Evolutionary conservation across 352 stramenopile genomes (phyloP), one percentile per base, ranked within the genome.

Genomic region (Pythium dissotocum): DNA sequence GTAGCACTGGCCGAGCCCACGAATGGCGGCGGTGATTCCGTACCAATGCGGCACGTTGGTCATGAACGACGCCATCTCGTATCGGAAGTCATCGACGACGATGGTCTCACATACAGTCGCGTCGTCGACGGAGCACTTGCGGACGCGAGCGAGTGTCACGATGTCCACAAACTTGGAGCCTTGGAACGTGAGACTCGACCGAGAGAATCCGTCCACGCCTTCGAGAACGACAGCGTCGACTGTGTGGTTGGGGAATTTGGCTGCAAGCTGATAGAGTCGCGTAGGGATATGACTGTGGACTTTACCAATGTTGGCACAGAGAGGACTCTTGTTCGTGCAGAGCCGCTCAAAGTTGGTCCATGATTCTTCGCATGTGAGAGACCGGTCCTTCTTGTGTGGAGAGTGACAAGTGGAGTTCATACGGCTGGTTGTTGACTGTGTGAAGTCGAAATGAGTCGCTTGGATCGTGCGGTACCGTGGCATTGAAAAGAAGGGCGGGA

Each of bases 31-130:
- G 1, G 78, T 65, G 2, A 78, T 42, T 6, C 56, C 36, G 66
- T 71, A 85, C 76, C 76, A 83, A 26, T 78, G 51, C 1, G 66
- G 32, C 36, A 72, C 60, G 59, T 77, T 63, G 0, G 67, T 67
- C 49, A 65, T 65, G 3, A 83, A 16, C 0, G 71, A 28, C 0
- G 56, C 69, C 1, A 58, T 64, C 61, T 82, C 70, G 38, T 87
- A 87, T 0, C 79, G 77, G 24, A 77, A 80, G 30, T 85, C 77
- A 38, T 67, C 61, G 8, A 66, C 60, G 6, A 16, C 8, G 21
- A 58, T 36, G 0, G 60, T 66, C 24, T 33, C n/a, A 26, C 60
- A 66, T 12, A 18, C 10, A 18, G 38, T n/a, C 5, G 38, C 13
- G 5, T 44, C 49, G 14, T 2, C 26, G 28, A 10, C 9, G 2